Evolutionary conservation across 208 protist genomes (phyloP).

Genomic region (Crithidia brevicula): DNA sequence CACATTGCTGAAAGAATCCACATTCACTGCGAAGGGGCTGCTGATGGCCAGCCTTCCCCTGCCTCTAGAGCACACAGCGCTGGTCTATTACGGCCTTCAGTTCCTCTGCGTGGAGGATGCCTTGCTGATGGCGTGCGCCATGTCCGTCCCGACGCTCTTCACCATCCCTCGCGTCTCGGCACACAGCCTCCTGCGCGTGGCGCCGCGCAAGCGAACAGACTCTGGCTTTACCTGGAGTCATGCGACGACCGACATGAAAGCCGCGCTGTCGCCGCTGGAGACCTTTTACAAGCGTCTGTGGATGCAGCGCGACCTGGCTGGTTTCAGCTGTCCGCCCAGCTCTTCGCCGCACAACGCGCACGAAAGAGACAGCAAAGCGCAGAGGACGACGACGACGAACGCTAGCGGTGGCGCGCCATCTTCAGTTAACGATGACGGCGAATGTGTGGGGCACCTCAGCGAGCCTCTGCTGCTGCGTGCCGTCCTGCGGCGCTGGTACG

Average conservation of each 20-base stretch:
- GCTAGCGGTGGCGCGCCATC: too few relatives aligned
- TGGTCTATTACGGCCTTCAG: constrained; percentile 69
- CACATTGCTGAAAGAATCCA: constrained; percentile 26
- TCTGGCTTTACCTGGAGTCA: constrained; percentile 15
- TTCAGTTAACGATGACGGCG: background rate
- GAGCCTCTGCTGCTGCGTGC: constrained; percentile 71
- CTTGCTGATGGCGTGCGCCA: constrained; percentile 72
- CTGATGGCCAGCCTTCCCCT: constrained; percentile 69
- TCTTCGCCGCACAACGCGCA: too few relatives aligned
- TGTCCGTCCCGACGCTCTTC: constrained; percentile 70
- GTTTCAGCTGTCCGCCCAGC: constrained; percentile 8
- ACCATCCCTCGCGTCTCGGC: constrained; percentile 34
- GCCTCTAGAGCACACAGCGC: constrained; percentile 53
- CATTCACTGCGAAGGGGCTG: constrained; percentile 54
- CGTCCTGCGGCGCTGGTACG: constrained; percentile 71
- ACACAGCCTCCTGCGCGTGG: constrained; percentile 12
- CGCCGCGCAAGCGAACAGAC: background rate
- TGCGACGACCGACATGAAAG: constrained; percentile 2
- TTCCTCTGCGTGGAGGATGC: constrained; percentile 82
- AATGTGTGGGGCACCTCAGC: constrained; percentile 45
- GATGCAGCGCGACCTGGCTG: constrained; percentile 42
- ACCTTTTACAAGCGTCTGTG: constrained; percentile 32
- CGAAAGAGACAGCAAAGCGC: background rate
- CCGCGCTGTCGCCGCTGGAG: constrained; percentile 48
- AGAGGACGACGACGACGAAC: too few relatives aligned